Conservation (phyloP, 2,329 filamentous ascomycete species). For the Sclerotinia sclerotiorum region DNA sequence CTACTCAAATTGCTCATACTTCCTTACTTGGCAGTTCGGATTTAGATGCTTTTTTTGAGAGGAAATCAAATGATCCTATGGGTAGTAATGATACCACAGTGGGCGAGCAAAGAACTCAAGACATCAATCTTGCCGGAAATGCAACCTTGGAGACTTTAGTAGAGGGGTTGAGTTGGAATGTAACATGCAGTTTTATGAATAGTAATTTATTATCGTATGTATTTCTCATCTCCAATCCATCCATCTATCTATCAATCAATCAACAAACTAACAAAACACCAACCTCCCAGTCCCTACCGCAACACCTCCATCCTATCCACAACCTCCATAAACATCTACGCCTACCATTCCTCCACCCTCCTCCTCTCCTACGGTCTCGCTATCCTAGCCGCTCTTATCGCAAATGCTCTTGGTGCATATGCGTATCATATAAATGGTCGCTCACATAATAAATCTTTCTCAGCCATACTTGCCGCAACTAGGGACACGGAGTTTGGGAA, state of each 20-base stretch:
- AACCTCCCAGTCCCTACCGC: not conserved
- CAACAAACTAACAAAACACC: not conserved
- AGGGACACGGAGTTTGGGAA: conserved; percentile 20
- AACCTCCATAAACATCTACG: conserved; percentile 25
- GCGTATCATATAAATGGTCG: conserved; percentile 29
- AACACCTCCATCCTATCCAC: not conserved
- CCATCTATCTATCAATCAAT: not conserved
- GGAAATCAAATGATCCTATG: not conserved
- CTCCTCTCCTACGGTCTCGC: conserved; percentile 28
- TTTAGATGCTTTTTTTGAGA: conserved; percentile 29
- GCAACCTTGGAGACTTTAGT: conserved; percentile 1
- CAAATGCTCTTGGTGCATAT: conserved; percentile 26
- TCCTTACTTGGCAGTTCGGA: conserved; percentile 28
- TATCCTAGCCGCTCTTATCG: conserved; percentile 23
- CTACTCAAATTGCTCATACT: conserved; percentile 25
- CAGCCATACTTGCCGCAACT: conserved; percentile 28
- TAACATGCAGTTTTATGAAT: conserved; percentile 1
- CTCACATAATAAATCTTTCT: conserved; percentile 30
- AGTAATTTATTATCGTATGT: not conserved
- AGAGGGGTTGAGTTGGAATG: not conserved
- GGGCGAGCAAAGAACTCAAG: not conserved
- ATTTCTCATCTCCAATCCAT: not conserved
- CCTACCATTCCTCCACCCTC: conserved; percentile 26
- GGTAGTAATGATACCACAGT: not conserved
- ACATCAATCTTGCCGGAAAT: conserved; percentile 2